Base-by-base conservation (phyloP, 768 basidiomycete genomes). In the Termitomyces sp. region DNA sequence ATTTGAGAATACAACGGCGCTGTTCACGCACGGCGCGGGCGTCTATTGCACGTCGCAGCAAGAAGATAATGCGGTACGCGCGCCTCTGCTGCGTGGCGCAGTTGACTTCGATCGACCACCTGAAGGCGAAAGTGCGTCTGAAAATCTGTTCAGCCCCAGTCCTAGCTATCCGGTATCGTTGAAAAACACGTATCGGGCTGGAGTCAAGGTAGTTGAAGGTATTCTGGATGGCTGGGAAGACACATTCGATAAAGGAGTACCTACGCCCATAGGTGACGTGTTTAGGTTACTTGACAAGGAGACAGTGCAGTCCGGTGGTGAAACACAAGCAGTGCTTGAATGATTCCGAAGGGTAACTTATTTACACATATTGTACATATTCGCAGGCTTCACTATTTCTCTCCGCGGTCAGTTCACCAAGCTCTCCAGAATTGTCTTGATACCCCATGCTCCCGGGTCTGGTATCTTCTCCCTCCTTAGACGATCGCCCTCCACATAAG, bases 361-460 rank as follows among this genome's bases (percentile, higher is more conserved):
- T 14, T 54, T 44, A 47, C 23, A n/a, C n/a, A 43, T 35, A 49
- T 33, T 36, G 33, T 38, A 52, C 36, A 53, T 8, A 35, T 47
- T 38, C 20, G 3, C 32, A 10, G 40, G 36, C 26, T 55, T 40
- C 32, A n/a, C 5, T 43, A 20, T 8, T 44, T 43, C n/a, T 38
- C 32, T n/a, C 18, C 12, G 3, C 20, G 2, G 20, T 62, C 59
- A 56, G 33, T 50, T 62, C 33, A 57, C 46, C 47, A 90, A 71
- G 43, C 77, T 83, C 69, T 89, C 83, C 58, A 93, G 65, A 58
- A 93, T 82, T 9, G 81, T 79, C 67, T 87, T 89, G 57, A 96
- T 84, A 48, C 93, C 93, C 91, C 93, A 93, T 33, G 95, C 95
- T 40, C 95, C 95, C 0, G 94, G 93, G 74, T 98, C 94, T 2